Conservation (phyloP, 331 rosid species). For the Malus hybrid region DNA sequence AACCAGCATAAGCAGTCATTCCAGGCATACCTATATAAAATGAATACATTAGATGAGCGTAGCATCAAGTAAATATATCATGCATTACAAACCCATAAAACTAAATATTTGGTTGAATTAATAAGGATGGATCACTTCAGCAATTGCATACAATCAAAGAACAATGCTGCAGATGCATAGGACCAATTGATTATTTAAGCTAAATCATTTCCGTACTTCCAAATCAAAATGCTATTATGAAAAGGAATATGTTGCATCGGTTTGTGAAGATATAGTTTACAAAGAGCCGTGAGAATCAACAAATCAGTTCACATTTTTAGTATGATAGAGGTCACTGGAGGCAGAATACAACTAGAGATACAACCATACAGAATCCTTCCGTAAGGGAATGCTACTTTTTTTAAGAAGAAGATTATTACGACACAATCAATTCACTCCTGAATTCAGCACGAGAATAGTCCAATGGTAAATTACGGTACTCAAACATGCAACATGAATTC, state of each 20-base stretch:
- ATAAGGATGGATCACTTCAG: not conserved
- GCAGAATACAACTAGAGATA: not conserved
- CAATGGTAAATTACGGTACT: not conserved
- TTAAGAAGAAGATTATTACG: not conserved
- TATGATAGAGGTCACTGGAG: not conserved
- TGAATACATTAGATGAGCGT: not conserved
- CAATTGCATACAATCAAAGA: not conserved
- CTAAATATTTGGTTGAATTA: not conserved
- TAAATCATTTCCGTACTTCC: not conserved
- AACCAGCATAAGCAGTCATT: slow-evolving; percentile 44
- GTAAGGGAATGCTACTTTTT: not conserved
- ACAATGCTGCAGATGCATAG: not conserved
- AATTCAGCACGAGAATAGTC: not conserved
- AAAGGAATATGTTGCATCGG: not conserved
- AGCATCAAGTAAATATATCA: not conserved
- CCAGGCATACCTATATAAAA: slow-evolving; percentile 45
- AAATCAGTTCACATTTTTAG: not conserved
- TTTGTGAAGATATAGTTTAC: not conserved
- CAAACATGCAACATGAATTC: not conserved
- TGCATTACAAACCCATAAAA: not conserved
- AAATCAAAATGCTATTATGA: not conserved
- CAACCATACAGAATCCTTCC: not conserved
- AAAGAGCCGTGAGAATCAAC: not conserved
- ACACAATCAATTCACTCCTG: not conserved
- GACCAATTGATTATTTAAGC: not conserved